Evolutionary conservation across 192 early-diverging fungal genomes (phyloP), one percentile per base, ranked within the genome.

Genomic region (Linnemannia hyalina): DNA sequence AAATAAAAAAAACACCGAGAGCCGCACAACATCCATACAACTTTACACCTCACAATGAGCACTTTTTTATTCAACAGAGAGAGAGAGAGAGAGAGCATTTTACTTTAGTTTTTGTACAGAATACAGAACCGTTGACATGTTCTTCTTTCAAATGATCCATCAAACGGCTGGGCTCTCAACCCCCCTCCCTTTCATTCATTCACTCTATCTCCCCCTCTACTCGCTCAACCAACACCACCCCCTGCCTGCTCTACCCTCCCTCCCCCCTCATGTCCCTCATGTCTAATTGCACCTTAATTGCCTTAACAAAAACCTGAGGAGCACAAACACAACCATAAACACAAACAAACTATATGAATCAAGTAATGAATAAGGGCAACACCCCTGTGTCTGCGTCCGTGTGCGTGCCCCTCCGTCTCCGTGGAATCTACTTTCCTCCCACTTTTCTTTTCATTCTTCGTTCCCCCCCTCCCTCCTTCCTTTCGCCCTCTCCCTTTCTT

Each of bases 1-100:
- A 65, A 13, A 65, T 65, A 65, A 65, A 65, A 63, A 63, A 65
- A 65, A 35, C 60, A 65, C 60, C 60, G 60, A 65, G 60, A 65
- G 60, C 60, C 32, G 3, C 18, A 16, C 41, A 16, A n/a, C 9
- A 44, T 23, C 23, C 8, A 52, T 32, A 52, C 49, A 74, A 32
- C 26, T 4, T 49, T 16, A 20, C 49, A 52, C 22, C 49, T 52
- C 49, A 52, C 18, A 60, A 32, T n/a, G 38, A 38, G 36, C 32
- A 60, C 15, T 23, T 35, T 35, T 38, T 60, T 35, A 35, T 40
- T 23, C n/a, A 76, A 42, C 32, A 55, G 9, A 29, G 2, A 40
- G 32, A 44, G n/a, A 29, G 15, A 77, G 4, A 32, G 32, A 69
- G n/a, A 35, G 44, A 52, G 60, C 29, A 29, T 11, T 71, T 71